phyloP scores from a whole-genome alignment of 768 basidiomycete species.

The Ephemerocybe angulata region DNA sequence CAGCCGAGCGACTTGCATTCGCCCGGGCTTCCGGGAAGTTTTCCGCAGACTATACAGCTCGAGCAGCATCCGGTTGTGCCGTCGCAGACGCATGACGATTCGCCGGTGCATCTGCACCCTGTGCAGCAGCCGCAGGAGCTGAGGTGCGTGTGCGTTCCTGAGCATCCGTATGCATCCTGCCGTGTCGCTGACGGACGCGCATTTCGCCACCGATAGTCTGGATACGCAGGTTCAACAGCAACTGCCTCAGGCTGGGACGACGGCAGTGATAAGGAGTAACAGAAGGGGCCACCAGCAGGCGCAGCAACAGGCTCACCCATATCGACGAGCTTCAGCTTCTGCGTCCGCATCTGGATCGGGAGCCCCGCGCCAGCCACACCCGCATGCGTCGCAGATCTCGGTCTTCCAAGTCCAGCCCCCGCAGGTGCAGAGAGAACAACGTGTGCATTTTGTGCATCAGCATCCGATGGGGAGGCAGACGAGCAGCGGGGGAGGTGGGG shows the following conservation, averaged over 20 bases:
- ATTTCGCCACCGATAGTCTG: neutral
- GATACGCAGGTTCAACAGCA: too few species aligned
- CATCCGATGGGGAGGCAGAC: slow-evolving; percentile 10
- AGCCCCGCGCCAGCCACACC: neutral
- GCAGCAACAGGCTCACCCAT: slow-evolving; percentile 22
- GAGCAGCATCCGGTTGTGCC: slow-evolving; percentile 15
- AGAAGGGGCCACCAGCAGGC: slow-evolving; percentile 10
- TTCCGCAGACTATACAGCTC: slow-evolving; percentile 13
- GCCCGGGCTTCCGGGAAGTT: slow-evolving; percentile 11
- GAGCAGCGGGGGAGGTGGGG: too few species aligned
- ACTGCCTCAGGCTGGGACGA: too few species aligned
- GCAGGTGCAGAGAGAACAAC: slow-evolving; percentile 16
- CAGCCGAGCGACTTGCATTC: slow-evolving; percentile 19
- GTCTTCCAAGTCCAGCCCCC: slow-evolving; percentile 8
- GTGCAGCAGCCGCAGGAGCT: slow-evolving; percentile 13
- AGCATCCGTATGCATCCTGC: neutral
- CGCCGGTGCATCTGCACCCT: slow-evolving; percentile 13
- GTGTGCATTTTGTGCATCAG: slow-evolving; percentile 24
- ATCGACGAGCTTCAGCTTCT: slow-evolving; percentile 14
- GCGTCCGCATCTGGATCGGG: slow-evolving; percentile 9
- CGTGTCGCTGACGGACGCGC: too few species aligned
- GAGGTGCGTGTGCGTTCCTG: slow-evolving; percentile 6
- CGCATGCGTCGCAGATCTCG: slow-evolving; percentile 4
- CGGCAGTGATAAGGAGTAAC: too few species aligned
- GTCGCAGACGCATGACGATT: slow-evolving; percentile 7